phyloP scores from a whole-genome alignment of 169 alveolate genomes.

The Plasmodium fragile region DNA sequence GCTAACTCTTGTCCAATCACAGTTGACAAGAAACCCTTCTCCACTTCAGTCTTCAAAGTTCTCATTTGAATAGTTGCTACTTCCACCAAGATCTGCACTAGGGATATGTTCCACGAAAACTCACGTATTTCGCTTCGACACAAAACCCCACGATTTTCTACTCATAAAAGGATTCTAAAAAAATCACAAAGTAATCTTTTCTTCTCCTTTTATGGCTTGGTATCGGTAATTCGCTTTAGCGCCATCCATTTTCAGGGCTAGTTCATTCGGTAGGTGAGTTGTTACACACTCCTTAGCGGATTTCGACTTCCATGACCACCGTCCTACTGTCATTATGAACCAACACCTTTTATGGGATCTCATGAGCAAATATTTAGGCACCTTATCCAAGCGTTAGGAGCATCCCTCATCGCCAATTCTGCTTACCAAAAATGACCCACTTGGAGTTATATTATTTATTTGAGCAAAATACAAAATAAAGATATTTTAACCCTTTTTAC shows the following conservation, averaged over 20 bases:
- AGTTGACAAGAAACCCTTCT: slow-evolving; percentile 94
- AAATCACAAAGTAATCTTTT: slow-evolving; percentile 52
- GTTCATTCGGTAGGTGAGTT: slow-evolving; percentile 94
- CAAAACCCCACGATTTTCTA: slow-evolving; percentile 94
- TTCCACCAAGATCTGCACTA: slow-evolving; percentile 96
- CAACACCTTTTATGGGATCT: slow-evolving; percentile 92
- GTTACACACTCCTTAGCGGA: slow-evolving; percentile 95
- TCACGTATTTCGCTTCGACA: slow-evolving; percentile 92
- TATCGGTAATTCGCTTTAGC: slow-evolving; percentile 93
- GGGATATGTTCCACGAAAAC: slow-evolving; percentile 91
- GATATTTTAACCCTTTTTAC: no score
- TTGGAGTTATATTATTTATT: slow-evolving; percentile 89
- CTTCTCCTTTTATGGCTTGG: slow-evolving; percentile 78
- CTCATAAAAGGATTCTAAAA: slow-evolving; percentile 86
- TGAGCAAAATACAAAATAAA: no score
- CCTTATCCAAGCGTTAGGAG: slow-evolving; percentile 94
- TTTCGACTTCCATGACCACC: slow-evolving; percentile 94
- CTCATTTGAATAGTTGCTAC: slow-evolving; percentile 94
- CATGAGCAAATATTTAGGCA: slow-evolving; percentile 93
- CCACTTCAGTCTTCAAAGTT: slow-evolving; percentile 95
- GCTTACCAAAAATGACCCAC: slow-evolving; percentile 95
- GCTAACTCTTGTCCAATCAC: slow-evolving; percentile 93
- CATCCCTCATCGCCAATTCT: slow-evolving; percentile 96
- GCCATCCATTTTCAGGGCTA: slow-evolving; percentile 94
- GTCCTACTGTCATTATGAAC: slow-evolving; percentile 93